Base-by-base conservation (phyloP, 179 eudicot species). In the Heliamphora pulchella region DNA sequence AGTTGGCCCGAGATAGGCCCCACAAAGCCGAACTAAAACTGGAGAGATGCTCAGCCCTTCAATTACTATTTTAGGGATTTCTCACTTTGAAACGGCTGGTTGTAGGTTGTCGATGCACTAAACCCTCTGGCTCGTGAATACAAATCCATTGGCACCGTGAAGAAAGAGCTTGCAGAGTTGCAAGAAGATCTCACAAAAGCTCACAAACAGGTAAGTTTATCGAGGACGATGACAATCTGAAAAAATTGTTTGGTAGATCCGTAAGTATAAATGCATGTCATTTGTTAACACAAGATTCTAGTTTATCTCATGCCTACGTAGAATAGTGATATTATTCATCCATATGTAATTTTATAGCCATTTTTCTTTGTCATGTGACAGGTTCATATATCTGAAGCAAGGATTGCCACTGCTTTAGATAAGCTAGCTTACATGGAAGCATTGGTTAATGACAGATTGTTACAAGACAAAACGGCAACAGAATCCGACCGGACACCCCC, bases 341-440 rank as follows among this genome's bases (percentile, higher is more conserved):
- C 50, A 75, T 10, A 1, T 5, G 4, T 53, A 18, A 41, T 43
- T 43, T 54, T 11, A 43, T 69, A 53, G 11, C 59, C 31, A 22
- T 31, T 48, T 50, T 59, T 67, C 20, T 80, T 14, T 75, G 2
- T 58, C 50, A 83, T 71, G 85, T 55, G 55, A 76, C 92, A 96
- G 98, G 96, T 96, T 80, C 98, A 94, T 86, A 91, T 94, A 81
- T 96, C 99, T 66, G 98, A 96, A 92, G 94, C 94, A 76, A 86
- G 99, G 81, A 97, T 96, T 79, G 84, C 88, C 48, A 86, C 97
- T 64, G 97, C 98, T 75, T 81, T 96, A 79, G 96, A 91, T 86
- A 92, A 91, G 90, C 91, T 96, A 80, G 99, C 99, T 82, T 88
- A 91, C 88, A 90, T 96, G 97, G 99, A 96, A 85, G 87, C 84